Conservation (phyloP, 2,329 filamentous ascomycete species). For the Aspergillus puulaauensis region DNA sequence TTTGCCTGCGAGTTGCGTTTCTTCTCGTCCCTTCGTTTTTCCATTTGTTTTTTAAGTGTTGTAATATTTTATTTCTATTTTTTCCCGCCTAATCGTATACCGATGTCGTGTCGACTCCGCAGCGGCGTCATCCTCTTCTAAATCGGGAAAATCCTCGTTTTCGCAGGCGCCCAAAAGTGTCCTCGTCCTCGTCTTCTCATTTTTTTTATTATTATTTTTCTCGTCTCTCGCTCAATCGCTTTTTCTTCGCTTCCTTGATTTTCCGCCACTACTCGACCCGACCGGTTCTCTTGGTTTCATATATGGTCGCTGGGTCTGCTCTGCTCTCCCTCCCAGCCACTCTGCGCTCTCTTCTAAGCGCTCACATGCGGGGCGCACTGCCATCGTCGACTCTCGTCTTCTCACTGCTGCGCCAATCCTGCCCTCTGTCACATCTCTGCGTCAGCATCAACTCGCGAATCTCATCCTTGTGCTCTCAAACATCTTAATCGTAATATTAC, state of each 20-base stretch:
- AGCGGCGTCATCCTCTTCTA: conserved; percentile 3
- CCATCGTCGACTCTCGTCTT: background rate
- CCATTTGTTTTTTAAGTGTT: background rate
- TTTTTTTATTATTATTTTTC: background rate
- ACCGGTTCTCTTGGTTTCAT: background rate
- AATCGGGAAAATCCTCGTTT: background rate
- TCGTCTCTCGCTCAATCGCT: background rate
- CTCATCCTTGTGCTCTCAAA: background rate
- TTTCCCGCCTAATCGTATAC: background rate
- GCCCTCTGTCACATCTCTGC: background rate
- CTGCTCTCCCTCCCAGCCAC: background rate
- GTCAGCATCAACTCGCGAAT: background rate
- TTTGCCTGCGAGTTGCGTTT: background rate
- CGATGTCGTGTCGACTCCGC: background rate
- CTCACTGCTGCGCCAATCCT: conserved; percentile 3
- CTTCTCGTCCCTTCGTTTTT: background rate
- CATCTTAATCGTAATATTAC: background rate
- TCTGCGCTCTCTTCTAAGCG: conserved; percentile 1
- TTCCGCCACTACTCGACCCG: background rate
- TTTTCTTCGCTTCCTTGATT: background rate
- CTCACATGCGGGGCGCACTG: conserved; percentile 8
- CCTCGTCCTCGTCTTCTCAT: background rate
- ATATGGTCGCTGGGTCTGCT: background rate
- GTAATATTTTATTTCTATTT: background rate
- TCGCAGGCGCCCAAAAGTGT: background rate